Evolutionary conservation across 768 basidiomycete genomes (phyloP), one percentile per base, ranked within the genome.

Genomic region (Lyophyllum shimeji): DNA sequence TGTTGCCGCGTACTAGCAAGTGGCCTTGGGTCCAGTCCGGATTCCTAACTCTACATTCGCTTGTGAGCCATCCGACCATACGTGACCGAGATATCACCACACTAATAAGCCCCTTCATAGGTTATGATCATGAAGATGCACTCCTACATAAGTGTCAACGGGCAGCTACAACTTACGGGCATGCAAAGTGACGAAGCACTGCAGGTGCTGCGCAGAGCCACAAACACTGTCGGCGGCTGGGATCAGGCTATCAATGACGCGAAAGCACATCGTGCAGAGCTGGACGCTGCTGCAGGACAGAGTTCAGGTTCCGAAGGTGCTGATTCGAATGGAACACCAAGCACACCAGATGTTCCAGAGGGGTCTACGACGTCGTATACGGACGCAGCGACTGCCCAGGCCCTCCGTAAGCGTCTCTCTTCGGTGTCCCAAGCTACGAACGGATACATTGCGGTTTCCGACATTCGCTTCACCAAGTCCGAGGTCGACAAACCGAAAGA

Each of bases 1-100:
- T 18, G 11, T 20, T n/a, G 31, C 40, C 18, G 47, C 31, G 7
- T 48, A 29, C n/a, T 56, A 90, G 94, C 49, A 82, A 94, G 63
- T 98, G 95, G 95, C 94, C 93, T 33, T 98, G 95, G 95, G 95
- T 98, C 5, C 95, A 98, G 67, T 91, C 90, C 5, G 94, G 93
- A 6, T 95, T 90, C 70, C 74, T 95, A 47, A 95, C 90, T 0
- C 71, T 94, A 47, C 95, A 98, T 67, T 85, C 90, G 8, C 76
- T 98, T 20, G 91, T 87, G 59, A 52, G 82, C 72, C 17, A 31
- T 31, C 47, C 13, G 1, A 21, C 31, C 15, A 40, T 15, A n/a
- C 18, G 29, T 13, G 29, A 40, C 46, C 46, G 20, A 18, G 7
- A 25, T 42, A 27, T 42, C 29, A 34, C 25, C 17, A 31, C 7